Conservation (phyloP, 177 flowering plant genomes). For the Vitis hybrid region DNA sequence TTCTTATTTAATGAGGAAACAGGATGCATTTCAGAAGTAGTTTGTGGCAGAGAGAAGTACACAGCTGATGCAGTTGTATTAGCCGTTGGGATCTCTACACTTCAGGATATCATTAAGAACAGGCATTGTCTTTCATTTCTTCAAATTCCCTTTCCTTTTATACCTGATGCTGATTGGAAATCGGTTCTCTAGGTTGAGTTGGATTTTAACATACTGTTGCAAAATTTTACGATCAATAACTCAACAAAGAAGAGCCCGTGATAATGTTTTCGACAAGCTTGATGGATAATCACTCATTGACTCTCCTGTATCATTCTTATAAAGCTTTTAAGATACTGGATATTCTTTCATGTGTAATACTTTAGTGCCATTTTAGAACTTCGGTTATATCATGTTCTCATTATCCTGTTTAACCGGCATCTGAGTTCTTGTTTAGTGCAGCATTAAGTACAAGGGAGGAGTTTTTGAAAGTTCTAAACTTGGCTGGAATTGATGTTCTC, state of each 20-base stretch:
- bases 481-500: constrained; percentile 47
- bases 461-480: constrained; percentile 54
- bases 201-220: not conserved
- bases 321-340: too few relatives aligned
- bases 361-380: too few relatives aligned
- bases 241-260: too few relatives aligned
- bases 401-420: constrained; percentile 11
- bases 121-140: constrained; percentile 28
- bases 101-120: constrained; percentile 43
- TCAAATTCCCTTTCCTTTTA: not conserved
- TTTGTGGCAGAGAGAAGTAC: constrained; percentile 44
- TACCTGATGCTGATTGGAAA: not conserved
- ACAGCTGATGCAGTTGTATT: constrained; percentile 57
- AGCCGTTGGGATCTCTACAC: constrained; percentile 57
- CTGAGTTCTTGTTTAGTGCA: constrained; percentile 45
- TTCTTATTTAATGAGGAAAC: constrained; percentile 45
- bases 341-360: too few relatives aligned
- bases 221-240: too few relatives aligned
- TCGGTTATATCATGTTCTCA: not conserved
- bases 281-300: too few relatives aligned
- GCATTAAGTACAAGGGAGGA: constrained; percentile 51
- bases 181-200: not conserved
- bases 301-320: too few relatives aligned
- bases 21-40: constrained; percentile 47
- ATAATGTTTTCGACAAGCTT: too few relatives aligned